These are phyloP conservation scores for Stentor coeruleus DNA, from an alignment of 73 alveolate species.

Conservation along the genomic window DNA sequence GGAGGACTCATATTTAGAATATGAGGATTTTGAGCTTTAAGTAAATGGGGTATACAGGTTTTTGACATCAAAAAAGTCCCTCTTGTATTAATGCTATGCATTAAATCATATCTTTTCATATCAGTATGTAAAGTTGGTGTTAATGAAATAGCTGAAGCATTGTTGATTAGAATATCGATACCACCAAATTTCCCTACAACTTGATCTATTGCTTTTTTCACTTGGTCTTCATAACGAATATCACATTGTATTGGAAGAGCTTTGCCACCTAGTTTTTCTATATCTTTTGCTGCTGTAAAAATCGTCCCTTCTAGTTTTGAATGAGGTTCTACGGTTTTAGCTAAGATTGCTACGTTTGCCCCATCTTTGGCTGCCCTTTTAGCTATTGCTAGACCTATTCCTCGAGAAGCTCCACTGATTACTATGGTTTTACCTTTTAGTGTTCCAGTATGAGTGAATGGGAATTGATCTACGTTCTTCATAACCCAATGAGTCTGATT, in stretches of 20 bases:
- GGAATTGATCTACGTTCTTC: neutral
- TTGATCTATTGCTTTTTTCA: slow-evolving; percentile 65
- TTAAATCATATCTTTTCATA: slow-evolving; percentile 65
- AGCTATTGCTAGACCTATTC: slow-evolving; percentile 85
- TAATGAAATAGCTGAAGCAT: slow-evolving; percentile 75
- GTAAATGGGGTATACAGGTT: slow-evolving; percentile 68
- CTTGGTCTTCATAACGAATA: slow-evolving; percentile 77
- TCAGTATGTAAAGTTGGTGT: slow-evolving; percentile 54
- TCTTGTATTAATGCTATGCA: slow-evolving; percentile 70
- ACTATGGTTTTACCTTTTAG: slow-evolving; percentile 76
- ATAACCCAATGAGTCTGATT: neutral
- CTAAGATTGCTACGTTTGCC: slow-evolving; percentile 83
- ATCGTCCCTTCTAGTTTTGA: slow-evolving; percentile 80
- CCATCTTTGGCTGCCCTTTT: slow-evolving; percentile 82
- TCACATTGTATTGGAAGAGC: slow-evolving; percentile 78
- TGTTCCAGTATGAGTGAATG: slow-evolving; percentile 41
- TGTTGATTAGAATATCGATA: slow-evolving; percentile 75
- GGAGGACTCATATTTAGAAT: slow-evolving; percentile 81
- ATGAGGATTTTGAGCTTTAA: slow-evolving; percentile 74
- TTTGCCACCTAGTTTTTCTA: slow-evolving; percentile 70
- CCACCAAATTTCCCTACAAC: slow-evolving; percentile 79
- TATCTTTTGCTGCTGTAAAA: slow-evolving; percentile 80
- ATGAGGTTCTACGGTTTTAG: slow-evolving; percentile 81
- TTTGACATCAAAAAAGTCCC: slow-evolving; percentile 75
- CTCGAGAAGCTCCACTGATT: slow-evolving; percentile 89